A percentile compares a stretch with the other conserved stretches of the same genome.
phyloP scores from a whole-genome alignment of 2,329 filamentous ascomycete genomes.

The Paecilomyces sp. region DNA sequence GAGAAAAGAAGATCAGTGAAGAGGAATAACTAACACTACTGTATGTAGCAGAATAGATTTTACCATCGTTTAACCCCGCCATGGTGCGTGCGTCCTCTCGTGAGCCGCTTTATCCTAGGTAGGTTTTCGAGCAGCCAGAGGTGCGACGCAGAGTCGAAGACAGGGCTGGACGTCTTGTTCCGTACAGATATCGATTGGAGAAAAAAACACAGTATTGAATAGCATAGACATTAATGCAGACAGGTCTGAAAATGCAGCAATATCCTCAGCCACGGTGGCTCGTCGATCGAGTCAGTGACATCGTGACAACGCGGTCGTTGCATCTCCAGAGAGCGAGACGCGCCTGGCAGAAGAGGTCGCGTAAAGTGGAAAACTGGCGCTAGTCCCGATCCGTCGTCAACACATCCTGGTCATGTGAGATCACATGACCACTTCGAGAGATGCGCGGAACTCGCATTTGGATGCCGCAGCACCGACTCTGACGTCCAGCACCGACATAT shows the following conservation, averaged over 20 bases:
- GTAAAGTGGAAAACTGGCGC: conserved; percentile 30
- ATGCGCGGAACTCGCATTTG: conserved; percentile 1
- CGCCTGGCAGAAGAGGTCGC: conserved; percentile 21
- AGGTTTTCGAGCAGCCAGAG: conserved; percentile 15
- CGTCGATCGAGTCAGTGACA: conserved; percentile 18
- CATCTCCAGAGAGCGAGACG: conserved; percentile 19
- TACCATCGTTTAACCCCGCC: conserved; percentile 30
- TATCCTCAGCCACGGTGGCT: conserved; percentile 23
- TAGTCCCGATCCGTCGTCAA: conserved; percentile 13
- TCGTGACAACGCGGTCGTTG: conserved; percentile 19
- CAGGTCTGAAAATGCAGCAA: conserved; percentile 5
- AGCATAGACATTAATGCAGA: conserved; percentile 2
- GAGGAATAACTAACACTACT: conserved; percentile 45
- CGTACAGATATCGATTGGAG: not conserved
- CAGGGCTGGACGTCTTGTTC: not conserved
- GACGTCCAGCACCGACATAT: not conserved
- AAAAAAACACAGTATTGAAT: conserved; percentile 7
- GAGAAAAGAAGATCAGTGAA: conserved; percentile 2
- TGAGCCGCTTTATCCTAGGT: conserved; percentile 13
- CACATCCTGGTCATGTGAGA: conserved; percentile 12
- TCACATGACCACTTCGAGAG: conserved; percentile 13
- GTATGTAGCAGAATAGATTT: conserved; percentile 59
- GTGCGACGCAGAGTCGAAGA: conserved; percentile 6
- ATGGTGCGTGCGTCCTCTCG: conserved; percentile 19
- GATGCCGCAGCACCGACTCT: not conserved